Conservation (phyloP, 257 asterid genomes). For the Solanum virginianum region DNA sequence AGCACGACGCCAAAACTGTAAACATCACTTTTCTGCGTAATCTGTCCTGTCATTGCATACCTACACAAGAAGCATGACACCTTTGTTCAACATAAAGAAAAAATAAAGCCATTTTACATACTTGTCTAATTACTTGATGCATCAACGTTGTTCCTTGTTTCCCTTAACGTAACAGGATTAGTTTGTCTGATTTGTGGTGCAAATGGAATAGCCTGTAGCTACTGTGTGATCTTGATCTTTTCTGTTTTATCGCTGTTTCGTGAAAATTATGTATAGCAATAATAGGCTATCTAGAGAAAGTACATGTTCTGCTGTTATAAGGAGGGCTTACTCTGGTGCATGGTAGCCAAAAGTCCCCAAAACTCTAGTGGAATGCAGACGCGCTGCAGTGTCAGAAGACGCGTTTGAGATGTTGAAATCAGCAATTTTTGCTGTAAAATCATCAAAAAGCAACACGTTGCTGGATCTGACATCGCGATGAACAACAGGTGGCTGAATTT, state of each 20-base stretch:
- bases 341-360: conserved; percentile 92
- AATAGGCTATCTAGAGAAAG: not conserved
- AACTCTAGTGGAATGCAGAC: conserved; percentile 87
- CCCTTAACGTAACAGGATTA: not conserved
- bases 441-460: conserved; percentile 83
- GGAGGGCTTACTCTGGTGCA: conserved; percentile 66
- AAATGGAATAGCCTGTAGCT: not conserved
- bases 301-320: not conserved
- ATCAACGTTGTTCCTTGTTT: not conserved
- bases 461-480: conserved; percentile 92
- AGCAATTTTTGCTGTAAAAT: conserved; percentile 63
- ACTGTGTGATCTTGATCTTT: not conserved
- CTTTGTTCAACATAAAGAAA: not conserved
- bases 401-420: conserved; percentile 78
- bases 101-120: not conserved
- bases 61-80: conserved; percentile 2
- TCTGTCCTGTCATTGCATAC: conserved; percentile 89
- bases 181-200: not conserved
- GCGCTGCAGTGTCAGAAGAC: conserved; percentile 86
- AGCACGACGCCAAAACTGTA: conserved; percentile 86
- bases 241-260: not conserved
- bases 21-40: conserved; percentile 80
- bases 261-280: not conserved
- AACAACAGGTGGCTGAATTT: conserved; percentile 70
- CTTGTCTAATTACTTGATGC: not conserved